These are phyloP conservation scores for Picochlorum sp. DNA, from an alignment of 139 green algal species.

Conservation along the genomic window DNA sequence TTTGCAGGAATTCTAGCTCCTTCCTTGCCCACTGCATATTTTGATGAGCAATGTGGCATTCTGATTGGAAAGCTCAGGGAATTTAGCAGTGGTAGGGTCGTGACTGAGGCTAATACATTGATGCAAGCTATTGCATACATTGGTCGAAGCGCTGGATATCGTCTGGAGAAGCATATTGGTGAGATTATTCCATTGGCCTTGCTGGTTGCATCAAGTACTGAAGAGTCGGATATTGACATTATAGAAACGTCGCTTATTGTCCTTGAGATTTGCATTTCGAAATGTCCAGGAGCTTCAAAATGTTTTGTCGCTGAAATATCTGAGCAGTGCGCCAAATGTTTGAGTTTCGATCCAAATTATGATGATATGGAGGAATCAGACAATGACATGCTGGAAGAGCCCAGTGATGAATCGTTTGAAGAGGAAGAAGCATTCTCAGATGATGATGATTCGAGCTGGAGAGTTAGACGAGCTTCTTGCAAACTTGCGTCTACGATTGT, in stretches of 20 bases:
- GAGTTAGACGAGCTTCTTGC: constrained; percentile 71
- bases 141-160: constrained; percentile 53
- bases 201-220: constrained; percentile 3
- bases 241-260: constrained; percentile 74
- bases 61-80: neutral
- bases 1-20: neutral
- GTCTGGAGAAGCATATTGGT: constrained; percentile 60
- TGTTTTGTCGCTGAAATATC: constrained; percentile 13
- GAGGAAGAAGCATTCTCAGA: constrained; percentile 82
- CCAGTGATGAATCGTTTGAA: constrained; percentile 27
- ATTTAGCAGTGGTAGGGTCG: neutral
- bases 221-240: constrained; percentile 74
- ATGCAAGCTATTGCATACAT: constrained; percentile 59
- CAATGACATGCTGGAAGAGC: constrained; percentile 35
- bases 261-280: constrained; percentile 73
- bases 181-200: neutral
- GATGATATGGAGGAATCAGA: constrained; percentile 42
- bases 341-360: constrained; percentile 91
- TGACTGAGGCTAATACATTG: constrained; percentile 38
- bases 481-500: constrained; percentile 58
- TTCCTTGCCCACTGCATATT: neutral
- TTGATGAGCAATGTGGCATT: neutral
- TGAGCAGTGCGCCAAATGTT: constrained; percentile 2
- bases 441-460: constrained; percentile 94
- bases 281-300: constrained; percentile 40